Percentiles rank a stretch among this genome's conserved stretches.
Evolutionary conservation across 2,329 filamentous ascomycete species (phyloP).

Genomic region (Coniochaeta prunicola): DNA sequence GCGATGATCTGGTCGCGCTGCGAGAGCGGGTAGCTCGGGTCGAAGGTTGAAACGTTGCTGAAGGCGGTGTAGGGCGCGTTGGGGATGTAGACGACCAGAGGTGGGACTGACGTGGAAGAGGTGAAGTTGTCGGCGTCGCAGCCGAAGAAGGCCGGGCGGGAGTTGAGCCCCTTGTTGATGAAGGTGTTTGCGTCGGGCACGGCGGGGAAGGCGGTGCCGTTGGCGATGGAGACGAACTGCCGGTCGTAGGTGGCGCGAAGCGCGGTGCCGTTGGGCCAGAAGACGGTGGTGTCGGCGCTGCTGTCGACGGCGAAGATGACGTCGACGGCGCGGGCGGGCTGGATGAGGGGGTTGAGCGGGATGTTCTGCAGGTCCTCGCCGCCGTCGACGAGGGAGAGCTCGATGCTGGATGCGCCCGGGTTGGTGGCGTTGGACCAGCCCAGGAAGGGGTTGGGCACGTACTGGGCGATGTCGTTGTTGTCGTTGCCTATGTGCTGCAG

Average conservation of each 20-base stretch:
- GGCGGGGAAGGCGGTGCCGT: slow-evolving; percentile 49
- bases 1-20: slow-evolving; percentile 73
- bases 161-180: slow-evolving; percentile 50
- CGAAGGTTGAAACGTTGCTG: slow-evolving; percentile 77
- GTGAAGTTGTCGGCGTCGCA: slow-evolving; percentile 36
- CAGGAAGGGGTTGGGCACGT: slow-evolving; percentile 54
- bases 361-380: slow-evolving; percentile 42
- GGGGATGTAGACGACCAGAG: slow-evolving; percentile 60
- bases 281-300: slow-evolving; percentile 48
- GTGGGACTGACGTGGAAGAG: slow-evolving; percentile 13
- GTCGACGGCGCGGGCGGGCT: slow-evolving; percentile 45
- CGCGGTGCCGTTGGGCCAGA: slow-evolving; percentile 56
- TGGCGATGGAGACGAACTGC: slow-evolving; percentile 35
- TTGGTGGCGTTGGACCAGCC: slow-evolving; percentile 38
- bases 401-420: slow-evolving; percentile 23
- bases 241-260: slow-evolving; percentile 51
- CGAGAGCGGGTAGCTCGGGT: slow-evolving; percentile 52
- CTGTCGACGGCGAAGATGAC: slow-evolving; percentile 61
- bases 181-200: slow-evolving; percentile 51
- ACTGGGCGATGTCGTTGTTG: slow-evolving; percentile 41
- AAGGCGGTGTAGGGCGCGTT: slow-evolving; percentile 71
- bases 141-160: slow-evolving; percentile 55
- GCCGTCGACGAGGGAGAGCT: slow-evolving; percentile 42
- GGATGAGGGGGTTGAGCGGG: slow-evolving; percentile 43
- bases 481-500: slow-evolving; percentile 47